Base-by-base conservation (phyloP, 2,329 filamentous ascomycete genomes). In the Cytospora leucostoma region DNA sequence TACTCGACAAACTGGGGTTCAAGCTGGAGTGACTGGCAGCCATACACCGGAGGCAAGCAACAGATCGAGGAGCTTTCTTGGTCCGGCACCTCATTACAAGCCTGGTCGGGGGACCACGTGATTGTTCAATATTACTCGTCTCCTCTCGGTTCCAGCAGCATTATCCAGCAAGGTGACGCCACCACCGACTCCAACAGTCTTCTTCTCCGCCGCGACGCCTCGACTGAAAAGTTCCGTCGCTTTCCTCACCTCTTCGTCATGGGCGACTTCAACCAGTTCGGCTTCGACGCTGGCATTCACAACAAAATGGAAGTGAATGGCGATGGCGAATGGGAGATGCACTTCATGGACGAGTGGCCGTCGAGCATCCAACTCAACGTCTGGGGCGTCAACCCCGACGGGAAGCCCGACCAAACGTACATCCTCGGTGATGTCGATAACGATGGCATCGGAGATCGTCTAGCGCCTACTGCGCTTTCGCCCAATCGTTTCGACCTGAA, bases 341-440 rank as follows among this genome's bases (percentile, higher is more conserved):
- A 85, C 67, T 85, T 88, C 65, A 83, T 88, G 80, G 78, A 80
- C 7, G 87, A 89, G 69, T 89, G 85, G 82, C 87, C 87, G 8
- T 80, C 82, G 4, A 75, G 80, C 55, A 82, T 86, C 62, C 86
- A 88, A 69, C 74, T 88, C 61, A 89, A 88, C 67, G 79, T 87
- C 8, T 89, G 87, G 87, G 87, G 87, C 56, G 84, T 88, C 70
- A 87, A 88, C 69, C 80, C 82, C 0, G 82, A 88, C 72, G 85
- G 85, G 19, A 75, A 83, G 68, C 86, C 87, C 0, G 87, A 89
- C 71, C 78, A 84, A 63, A 81, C 81, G 10, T 81, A 78, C 61
- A 81, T 87, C 2, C 83, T 81, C 66, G 87, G 87, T 19, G 87
- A 89, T 70, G 80, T 86, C n/a, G 83, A 89, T 69, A 77, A 77